Conservation (phyloP, 768 basidiomycete species). For the Boletus bicolor region DNA sequence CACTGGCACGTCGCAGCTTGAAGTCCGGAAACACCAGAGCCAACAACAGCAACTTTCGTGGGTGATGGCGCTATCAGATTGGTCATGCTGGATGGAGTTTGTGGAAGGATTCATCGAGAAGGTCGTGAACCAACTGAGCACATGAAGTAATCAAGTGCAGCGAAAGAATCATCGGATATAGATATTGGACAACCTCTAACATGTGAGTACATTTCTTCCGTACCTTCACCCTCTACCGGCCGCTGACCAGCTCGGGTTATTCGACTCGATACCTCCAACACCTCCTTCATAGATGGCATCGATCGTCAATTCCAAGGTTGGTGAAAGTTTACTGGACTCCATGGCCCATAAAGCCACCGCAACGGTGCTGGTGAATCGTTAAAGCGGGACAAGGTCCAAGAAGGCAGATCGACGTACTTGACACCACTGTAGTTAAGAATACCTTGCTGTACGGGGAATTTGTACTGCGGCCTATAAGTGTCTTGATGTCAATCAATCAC, state of each 20-base stretch:
- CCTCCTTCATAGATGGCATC: slow-evolving; percentile 65
- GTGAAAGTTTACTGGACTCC: slow-evolving; percentile 46
- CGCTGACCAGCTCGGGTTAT: slow-evolving; percentile 59
- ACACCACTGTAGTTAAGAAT: slow-evolving; percentile 69
- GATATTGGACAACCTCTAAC: not conserved
- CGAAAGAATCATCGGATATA: not conserved
- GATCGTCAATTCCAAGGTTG: slow-evolving; percentile 50
- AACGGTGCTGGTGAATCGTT: slow-evolving; percentile 40
- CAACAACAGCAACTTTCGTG: slow-evolving; percentile 64
- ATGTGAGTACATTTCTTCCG: not conserved
- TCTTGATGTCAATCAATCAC: slow-evolving; percentile 3
- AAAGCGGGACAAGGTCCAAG: not conserved
- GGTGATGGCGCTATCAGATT: not conserved
- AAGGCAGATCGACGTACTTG: slow-evolving; percentile 44
- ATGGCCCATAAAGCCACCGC: slow-evolving; percentile 71
- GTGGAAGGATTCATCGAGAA: not conserved
- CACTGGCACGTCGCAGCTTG: slow-evolving; percentile 52
- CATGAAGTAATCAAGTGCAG: not conserved
- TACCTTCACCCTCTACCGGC: slow-evolving; percentile 17
- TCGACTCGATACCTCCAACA: slow-evolving; percentile 49
- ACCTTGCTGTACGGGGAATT: slow-evolving; percentile 82
- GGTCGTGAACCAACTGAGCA: not conserved
- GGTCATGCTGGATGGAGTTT: not conserved
- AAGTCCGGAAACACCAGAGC: slow-evolving; percentile 77
- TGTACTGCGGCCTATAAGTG: slow-evolving; percentile 59